phyloP scores from a whole-genome alignment of 2,329 filamentous ascomycete genomes.

The Immersiporthe knoxdaviesiana region DNA sequence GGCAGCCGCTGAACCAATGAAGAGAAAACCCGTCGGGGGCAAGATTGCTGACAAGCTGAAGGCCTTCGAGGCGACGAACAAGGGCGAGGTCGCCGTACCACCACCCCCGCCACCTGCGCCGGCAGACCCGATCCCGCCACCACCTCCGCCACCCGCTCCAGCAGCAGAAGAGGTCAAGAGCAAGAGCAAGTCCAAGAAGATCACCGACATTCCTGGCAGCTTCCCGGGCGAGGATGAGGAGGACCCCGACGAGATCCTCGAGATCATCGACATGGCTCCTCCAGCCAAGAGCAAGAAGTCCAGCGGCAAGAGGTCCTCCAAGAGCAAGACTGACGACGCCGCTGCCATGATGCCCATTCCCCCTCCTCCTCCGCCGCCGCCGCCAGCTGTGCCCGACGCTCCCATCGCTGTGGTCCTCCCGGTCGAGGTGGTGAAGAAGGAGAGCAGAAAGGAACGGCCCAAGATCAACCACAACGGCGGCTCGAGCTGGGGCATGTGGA shows the following conservation, averaged over 20 bases:
- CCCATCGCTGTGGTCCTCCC: slow-evolving; percentile 53
- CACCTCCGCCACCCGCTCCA: slow-evolving; percentile 44
- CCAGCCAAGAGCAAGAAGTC: slow-evolving; percentile 48
- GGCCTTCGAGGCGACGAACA: slow-evolving; percentile 53
- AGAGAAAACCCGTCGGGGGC: slow-evolving; percentile 52
- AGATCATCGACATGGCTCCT: slow-evolving; percentile 55
- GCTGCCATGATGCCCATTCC: slow-evolving; percentile 37
- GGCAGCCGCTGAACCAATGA: slow-evolving; percentile 38
- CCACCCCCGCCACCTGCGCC: slow-evolving; percentile 38
- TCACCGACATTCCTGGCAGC: slow-evolving; percentile 56
- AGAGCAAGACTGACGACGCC: slow-evolving; percentile 41
- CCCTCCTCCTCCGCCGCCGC: slow-evolving; percentile 48
- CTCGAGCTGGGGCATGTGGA: slow-evolving; percentile 78
- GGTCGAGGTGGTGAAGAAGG: slow-evolving; percentile 53
- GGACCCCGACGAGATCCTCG: slow-evolving; percentile 46
- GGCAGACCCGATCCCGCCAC: slow-evolving; percentile 36
- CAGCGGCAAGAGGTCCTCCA: slow-evolving; percentile 47
- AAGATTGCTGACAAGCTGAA: slow-evolving; percentile 62
- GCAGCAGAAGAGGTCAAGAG: slow-evolving; percentile 46
- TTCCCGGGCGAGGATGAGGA: slow-evolving; percentile 58
- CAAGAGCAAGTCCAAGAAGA: slow-evolving; percentile 41
- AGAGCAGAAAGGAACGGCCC: slow-evolving; percentile 73
- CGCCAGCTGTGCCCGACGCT: slow-evolving; percentile 52
- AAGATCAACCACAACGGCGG: slow-evolving; percentile 71
- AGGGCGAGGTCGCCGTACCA: slow-evolving; percentile 41